phyloP scores from a whole-genome alignment of 1,139 yeast genomes.

The Waltiozyma sp. region DNA sequence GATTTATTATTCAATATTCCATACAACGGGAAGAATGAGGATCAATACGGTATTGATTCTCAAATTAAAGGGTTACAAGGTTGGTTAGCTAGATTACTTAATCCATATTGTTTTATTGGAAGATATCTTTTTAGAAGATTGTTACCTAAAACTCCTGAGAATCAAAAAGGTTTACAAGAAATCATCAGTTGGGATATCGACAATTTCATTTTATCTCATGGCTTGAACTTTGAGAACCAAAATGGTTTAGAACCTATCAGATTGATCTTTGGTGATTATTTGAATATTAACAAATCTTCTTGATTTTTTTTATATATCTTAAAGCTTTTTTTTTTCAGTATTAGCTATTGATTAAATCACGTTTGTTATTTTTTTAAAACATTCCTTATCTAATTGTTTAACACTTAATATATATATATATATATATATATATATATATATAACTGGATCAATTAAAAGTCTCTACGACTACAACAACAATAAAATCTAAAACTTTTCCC shows the following conservation, averaged over 20 bases:
- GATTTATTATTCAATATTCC: constrained; percentile 44
- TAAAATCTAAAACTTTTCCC: constrained; percentile 34
- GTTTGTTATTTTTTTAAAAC: no score
- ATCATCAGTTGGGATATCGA: constrained; percentile 37
- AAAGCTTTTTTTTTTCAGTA: not conserved
- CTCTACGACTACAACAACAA: no score
- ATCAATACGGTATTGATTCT: constrained; percentile 33
- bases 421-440: no score
- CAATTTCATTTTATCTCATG: constrained; percentile 46
- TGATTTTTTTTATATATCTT: not conserved
- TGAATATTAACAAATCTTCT: not conserved
- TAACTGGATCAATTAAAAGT: no score
- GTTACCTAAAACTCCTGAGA: constrained; percentile 8
- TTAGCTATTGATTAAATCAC: no score
- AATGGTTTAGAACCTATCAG: constrained; percentile 17
- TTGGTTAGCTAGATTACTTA: constrained; percentile 26
- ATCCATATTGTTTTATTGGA: constrained; percentile 30
- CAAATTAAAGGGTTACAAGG: constrained; percentile 33
- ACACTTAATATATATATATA: no score
- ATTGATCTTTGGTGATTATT: not conserved
- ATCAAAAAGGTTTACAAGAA: constrained; percentile 23
- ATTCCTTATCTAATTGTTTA: no score
- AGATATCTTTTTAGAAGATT: constrained; percentile 25
- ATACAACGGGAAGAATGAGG: constrained; percentile 23
- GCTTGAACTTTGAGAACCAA: constrained; percentile 36